These are phyloP conservation scores for Claviceps capensis DNA, from an alignment of 2,329 filamentous ascomycete genomes.

Conservation along the genomic window DNA sequence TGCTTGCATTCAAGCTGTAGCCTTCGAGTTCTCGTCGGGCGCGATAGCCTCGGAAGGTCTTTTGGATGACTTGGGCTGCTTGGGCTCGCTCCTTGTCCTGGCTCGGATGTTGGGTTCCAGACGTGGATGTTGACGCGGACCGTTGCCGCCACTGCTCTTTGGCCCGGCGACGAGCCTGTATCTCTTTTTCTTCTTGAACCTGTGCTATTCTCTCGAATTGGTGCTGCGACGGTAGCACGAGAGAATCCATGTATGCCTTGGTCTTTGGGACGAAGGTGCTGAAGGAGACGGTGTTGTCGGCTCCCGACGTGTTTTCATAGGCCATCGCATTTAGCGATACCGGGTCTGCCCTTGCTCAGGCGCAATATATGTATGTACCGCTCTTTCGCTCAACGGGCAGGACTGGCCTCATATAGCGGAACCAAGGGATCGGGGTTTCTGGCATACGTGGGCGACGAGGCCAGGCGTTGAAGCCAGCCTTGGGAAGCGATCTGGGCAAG, in stretches of 20 bases:
- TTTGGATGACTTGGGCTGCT: slow-evolving; percentile 48
- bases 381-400: no score
- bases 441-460: no score
- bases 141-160: slow-evolving; percentile 19
- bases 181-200: slow-evolving; percentile 34
- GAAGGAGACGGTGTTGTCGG: slow-evolving; percentile 6
- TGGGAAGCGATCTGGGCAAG: no score
- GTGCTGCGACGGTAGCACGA: slow-evolving; percentile 31
- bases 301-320: slow-evolving; percentile 2
- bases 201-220: slow-evolving; percentile 34
- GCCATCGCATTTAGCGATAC: background rate
- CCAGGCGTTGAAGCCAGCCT: no score
- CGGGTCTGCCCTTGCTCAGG: no score
- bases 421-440: no score
- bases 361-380: no score
- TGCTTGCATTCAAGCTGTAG: slow-evolving; percentile 52
- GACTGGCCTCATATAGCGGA: no score
- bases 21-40: slow-evolving; percentile 58
- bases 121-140: slow-evolving; percentile 13
- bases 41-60: slow-evolving; percentile 66
- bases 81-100: slow-evolving; percentile 16
- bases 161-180: slow-evolving; percentile 27
- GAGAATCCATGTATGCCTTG: slow-evolving; percentile 36
- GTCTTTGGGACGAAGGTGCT: slow-evolving; percentile 11
- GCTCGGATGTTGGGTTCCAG: background rate